Percentiles rank a stretch among this genome's conserved stretches.
These are phyloP conservation scores for Stropharia rugosoannulata DNA, from an alignment of 768 basidiomycete species.

Conservation along the genomic window DNA sequence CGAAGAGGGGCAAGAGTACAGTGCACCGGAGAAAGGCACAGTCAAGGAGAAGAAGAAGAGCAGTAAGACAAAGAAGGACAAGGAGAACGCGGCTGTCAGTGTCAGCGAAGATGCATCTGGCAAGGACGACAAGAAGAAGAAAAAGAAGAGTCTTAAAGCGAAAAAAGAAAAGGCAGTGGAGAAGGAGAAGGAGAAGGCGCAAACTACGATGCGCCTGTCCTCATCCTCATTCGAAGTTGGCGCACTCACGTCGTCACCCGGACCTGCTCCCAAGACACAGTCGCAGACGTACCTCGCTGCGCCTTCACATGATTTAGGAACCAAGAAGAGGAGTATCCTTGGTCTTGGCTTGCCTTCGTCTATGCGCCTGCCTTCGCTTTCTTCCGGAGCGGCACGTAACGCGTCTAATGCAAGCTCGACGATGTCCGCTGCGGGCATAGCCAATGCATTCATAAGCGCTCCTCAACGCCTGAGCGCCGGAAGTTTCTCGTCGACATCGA, in stretches of 20 bases:
- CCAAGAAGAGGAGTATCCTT: constrained; percentile 63
- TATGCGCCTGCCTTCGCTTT: constrained; percentile 40
- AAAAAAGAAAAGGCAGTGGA: constrained; percentile 24
- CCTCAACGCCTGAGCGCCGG: constrained; percentile 3
- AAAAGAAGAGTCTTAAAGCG: constrained; percentile 36
- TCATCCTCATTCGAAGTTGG: constrained; percentile 57
- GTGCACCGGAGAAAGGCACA: constrained; percentile 21
- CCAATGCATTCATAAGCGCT: neutral
- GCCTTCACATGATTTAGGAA: constrained; percentile 35
- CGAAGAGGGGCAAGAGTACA: constrained; percentile 26
- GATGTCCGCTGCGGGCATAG: neutral
- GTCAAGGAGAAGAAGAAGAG: constrained; percentile 39
- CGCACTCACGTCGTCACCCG: constrained; percentile 39
- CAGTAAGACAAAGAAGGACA: constrained; percentile 22
- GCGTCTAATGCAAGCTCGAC: constrained; percentile 7
- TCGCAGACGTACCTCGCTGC: neutral
- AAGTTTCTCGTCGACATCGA: neutral
- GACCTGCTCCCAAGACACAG: neutral
- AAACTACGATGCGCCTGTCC: neutral
- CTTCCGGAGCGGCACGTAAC: constrained; percentile 37
- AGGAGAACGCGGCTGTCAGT: constrained; percentile 12
- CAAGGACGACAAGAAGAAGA: constrained; percentile 27
- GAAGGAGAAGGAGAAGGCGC: constrained; percentile 2
- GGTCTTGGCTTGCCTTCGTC: constrained; percentile 63
- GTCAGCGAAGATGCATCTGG: constrained; percentile 20